Evolutionary conservation across 306 rosid species (phyloP).

Genomic region (Malus fusca): DNA sequence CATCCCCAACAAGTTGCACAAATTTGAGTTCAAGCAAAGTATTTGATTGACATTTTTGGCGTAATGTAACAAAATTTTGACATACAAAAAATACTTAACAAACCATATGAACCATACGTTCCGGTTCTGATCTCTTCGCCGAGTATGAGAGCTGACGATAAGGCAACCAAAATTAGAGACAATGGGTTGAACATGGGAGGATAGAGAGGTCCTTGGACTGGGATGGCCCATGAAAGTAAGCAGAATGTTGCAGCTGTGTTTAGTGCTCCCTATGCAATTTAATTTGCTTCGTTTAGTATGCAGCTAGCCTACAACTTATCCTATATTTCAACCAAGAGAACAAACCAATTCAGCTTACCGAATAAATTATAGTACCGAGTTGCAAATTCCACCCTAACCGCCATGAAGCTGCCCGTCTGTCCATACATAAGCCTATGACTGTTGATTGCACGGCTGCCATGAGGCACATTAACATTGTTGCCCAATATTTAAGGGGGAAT

Average conservation of each 20-base stretch:
- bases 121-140: conserved; percentile 46
- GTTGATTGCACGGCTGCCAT: conserved; percentile 45
- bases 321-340: not conserved
- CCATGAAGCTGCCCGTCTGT: conserved; percentile 40
- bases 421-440: conserved; percentile 34
- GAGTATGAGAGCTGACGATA: conserved; percentile 43
- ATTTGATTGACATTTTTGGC: not conserved
- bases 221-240: conserved; percentile 43
- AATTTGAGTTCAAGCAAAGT: not conserved
- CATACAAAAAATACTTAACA: not conserved
- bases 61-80: not conserved
- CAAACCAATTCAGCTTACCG: conserved; percentile 27
- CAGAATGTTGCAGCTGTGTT: conserved; percentile 55
- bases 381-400: conserved; percentile 48
- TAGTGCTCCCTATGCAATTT: conserved; percentile 36
- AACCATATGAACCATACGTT: conserved; percentile 26
- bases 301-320: not conserved
- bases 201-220: conserved; percentile 52
- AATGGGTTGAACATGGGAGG: conserved; percentile 74
- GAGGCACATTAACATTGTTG: conserved; percentile 45
- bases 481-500: conserved; percentile 48
- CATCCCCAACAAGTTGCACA: conserved; percentile 52
- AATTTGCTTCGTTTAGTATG: too few species aligned
- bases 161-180: conserved; percentile 52
- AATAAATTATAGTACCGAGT: conserved; percentile 52